Base-by-base conservation (phyloP, 257 asterid genomes). In the Gynochthodes officinalis region DNA sequence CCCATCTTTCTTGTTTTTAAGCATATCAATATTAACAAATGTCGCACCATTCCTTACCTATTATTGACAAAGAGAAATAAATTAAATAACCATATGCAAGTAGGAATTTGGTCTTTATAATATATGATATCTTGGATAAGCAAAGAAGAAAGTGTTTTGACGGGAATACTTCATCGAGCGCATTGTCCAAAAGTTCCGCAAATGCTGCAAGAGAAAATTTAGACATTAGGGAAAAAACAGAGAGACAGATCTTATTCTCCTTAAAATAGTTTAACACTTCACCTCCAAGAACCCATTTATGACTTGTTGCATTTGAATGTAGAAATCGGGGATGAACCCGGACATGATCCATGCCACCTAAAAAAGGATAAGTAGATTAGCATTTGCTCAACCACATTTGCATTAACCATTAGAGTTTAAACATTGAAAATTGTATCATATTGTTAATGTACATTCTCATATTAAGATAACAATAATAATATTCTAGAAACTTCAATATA, bases 251-350 rank as follows among this genome's bases (percentile, higher is more conserved):
- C 10, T 43, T 6, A 25, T 44, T 66, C 50, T 10, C 30, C n/a
- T 39, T 23, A 25, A 4, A 49, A 6, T 23, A 58, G 32, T 23
- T 32, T 39, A 33, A 61, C 70, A 64, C 33, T 33, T 71, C 83
- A 94, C 99, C 99, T 85, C 98, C 99, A 76, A 95, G 97, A 62
- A 85, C 99, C 99, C 99, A 95, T 79, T 92, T 95, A 82, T 95
- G 99, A 84, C 98, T 95, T 70, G 99, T 95, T 33, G 99, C 98
- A 75, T 95, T 95, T 61, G 99, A 95, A 79, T 95, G 99, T 61
- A 95, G 76, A 68, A 95, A 95, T 76, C 82, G 90, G 46, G 99
- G 98, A 78, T 92, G 99, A 68, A 95, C 97, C 77, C 99, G 79
- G 67, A 87, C 98, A 83, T 86, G 98, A 83, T 95, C 98, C 95